phyloP scores from a whole-genome alignment of 768 basidiomycete genomes.

The Rickenella mellea region DNA sequence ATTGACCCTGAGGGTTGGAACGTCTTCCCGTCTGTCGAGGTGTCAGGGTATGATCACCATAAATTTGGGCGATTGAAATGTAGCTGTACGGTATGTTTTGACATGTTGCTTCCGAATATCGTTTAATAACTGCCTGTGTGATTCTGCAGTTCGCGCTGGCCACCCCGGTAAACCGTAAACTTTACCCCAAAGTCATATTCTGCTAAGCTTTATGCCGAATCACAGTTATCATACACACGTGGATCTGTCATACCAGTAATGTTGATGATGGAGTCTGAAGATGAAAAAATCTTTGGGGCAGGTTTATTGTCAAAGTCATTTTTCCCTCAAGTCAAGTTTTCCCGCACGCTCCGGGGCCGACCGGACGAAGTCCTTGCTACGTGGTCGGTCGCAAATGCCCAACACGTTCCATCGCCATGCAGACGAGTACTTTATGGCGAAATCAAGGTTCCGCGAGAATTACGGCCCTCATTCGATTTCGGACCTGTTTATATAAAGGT shows the following conservation, averaged over 20 bases:
- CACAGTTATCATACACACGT: conserved; percentile 20
- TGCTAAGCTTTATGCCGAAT: too few relatives aligned
- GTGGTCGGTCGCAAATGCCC: too few relatives aligned
- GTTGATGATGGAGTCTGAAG: not conserved
- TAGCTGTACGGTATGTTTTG: not conserved
- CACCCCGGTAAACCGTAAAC: conserved; percentile 16
- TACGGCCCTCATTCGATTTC: not conserved
- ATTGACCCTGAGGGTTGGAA: not conserved
- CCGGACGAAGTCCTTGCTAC: too few relatives aligned
- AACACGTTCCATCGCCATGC: too few relatives aligned
- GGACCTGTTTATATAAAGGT: not conserved
- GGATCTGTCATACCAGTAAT: conserved; percentile 8
- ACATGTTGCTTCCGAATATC: not conserved
- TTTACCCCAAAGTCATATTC: too few relatives aligned
- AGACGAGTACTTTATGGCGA: not conserved
- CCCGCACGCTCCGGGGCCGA: too few relatives aligned
- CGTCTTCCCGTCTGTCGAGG: not conserved
- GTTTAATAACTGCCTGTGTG: not conserved
- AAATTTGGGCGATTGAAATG: too few relatives aligned
- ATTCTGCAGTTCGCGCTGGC: not conserved
- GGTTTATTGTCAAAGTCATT: too few relatives aligned
- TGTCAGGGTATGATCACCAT: too few relatives aligned
- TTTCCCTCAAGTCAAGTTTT: too few relatives aligned
- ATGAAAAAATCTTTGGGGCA: not conserved
- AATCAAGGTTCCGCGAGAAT: not conserved